Conservation (phyloP, 768 basidiomycete genomes). For the Lentinula sp. region DNA sequence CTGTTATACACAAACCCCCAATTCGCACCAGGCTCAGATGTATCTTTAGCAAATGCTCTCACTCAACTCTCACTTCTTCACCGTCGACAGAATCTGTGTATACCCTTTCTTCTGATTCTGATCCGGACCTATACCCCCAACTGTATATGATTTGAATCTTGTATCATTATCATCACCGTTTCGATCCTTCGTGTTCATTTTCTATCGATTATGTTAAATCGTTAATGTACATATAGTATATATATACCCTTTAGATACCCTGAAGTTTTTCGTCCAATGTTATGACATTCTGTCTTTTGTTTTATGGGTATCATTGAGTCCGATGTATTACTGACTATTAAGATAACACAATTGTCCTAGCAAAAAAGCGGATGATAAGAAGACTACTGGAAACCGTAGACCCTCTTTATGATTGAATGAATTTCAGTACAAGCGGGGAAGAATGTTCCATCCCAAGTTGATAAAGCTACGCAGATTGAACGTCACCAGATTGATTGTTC, state of each 20-base stretch:
- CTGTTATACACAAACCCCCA: neutral
- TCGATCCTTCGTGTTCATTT: neutral
- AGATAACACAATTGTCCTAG: neutral
- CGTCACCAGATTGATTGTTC: neutral
- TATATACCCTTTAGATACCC: neutral
- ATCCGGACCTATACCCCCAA: neutral
- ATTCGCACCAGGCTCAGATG: neutral
- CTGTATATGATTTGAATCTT: neutral
- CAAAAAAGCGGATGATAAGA: neutral
- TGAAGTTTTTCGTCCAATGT: neutral
- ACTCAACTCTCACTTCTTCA: neutral
- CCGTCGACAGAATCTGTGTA: constrained; percentile 5
- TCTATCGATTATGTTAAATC: neutral
- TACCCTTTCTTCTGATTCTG: constrained; percentile 5
- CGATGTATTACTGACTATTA: neutral
- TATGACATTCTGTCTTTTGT: neutral
- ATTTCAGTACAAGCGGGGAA: neutral
- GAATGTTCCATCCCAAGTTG: neutral
- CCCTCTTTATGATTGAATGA: neutral
- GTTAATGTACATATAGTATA: neutral
- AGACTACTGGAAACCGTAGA: neutral
- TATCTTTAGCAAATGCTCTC: neutral
- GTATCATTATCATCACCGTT: neutral
- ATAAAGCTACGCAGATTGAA: neutral
- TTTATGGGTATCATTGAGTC: neutral